These are phyloP conservation scores for Fusarium sp. DNA, from an alignment of 2,329 filamentous ascomycete species.

Conservation along the genomic window DNA sequence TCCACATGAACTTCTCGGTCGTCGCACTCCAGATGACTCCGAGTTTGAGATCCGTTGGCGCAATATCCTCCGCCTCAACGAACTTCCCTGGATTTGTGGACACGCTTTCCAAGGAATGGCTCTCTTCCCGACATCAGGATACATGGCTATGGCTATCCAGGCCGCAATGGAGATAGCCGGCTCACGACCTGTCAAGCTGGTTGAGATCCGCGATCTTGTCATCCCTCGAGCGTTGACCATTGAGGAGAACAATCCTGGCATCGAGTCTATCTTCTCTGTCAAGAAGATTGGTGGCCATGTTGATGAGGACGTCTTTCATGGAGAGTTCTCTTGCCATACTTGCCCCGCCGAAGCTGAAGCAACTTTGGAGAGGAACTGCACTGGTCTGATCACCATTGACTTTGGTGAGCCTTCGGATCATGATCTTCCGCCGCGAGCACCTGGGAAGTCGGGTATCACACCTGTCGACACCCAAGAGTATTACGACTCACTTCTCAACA, in stretches of 20 bases:
- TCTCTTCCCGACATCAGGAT: background rate
- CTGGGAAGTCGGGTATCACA: background rate
- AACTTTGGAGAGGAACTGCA: background rate
- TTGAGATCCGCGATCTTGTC: background rate
- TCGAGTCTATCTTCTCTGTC: background rate
- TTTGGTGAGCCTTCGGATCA: background rate
- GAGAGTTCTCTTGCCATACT: background rate
- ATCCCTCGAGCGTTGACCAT: background rate
- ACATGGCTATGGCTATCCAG: background rate
- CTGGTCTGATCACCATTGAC: background rate
- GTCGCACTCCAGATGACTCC: background rate
- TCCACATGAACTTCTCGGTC: background rate
- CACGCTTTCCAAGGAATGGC: background rate
- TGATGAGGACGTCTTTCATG: background rate
- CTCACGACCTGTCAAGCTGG: background rate
- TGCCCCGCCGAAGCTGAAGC: background rate
- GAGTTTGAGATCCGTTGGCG: background rate
- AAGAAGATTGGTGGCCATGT: background rate
- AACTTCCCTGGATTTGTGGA: background rate
- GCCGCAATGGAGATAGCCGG: background rate
- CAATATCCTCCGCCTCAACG: background rate
- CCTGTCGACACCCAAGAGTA: background rate
- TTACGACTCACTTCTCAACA: background rate
- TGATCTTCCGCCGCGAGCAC: background rate
- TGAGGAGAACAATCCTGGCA: background rate